A percentile compares a stretch with the other conserved stretches of the same genome.
These are phyloP conservation scores for Fraxinus americana DNA, from an alignment of 257 asterid species.

Conservation along the genomic window DNA sequence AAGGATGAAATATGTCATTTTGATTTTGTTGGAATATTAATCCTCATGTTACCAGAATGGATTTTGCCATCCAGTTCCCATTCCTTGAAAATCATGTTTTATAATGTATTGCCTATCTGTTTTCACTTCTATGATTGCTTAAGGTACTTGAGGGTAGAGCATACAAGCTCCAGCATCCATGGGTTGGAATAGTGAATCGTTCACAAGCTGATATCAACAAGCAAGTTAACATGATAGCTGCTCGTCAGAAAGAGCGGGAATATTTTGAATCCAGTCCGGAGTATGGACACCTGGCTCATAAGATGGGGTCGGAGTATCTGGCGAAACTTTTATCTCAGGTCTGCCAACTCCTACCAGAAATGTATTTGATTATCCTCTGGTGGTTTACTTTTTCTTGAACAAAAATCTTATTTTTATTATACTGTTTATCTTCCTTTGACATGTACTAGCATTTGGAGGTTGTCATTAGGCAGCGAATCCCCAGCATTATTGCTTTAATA, in stretches of 20 bases:
- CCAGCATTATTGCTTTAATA: conserved; percentile 88
- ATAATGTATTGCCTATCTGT: conserved; percentile 10
- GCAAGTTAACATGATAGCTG: conserved; percentile 81
- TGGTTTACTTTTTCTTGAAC: conserved; percentile 18
- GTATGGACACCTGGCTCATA: conserved; percentile 86
- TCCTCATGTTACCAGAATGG: conserved; percentile 21
- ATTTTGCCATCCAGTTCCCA: conserved; percentile 16
- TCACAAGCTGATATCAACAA: conserved; percentile 97
- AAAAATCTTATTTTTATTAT: conserved; percentile 13
- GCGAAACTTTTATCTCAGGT: conserved; percentile 91
- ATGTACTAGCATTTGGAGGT: conserved; percentile 81
- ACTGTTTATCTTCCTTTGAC: conserved; percentile 24
- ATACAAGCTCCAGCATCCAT: conserved; percentile 90
- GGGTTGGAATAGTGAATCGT: conserved; percentile 98
- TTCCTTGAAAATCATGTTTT: not conserved
- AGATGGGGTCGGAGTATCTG: conserved; percentile 94
- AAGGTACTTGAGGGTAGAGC: conserved; percentile 96
- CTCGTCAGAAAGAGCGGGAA: conserved; percentile 86
- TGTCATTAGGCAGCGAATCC: conserved; percentile 91
- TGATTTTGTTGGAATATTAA: conserved; percentile 12
- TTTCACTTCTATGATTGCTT: conserved; percentile 27
- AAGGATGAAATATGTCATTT: conserved; percentile 10
- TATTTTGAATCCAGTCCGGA: conserved; percentile 94
- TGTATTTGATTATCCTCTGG: conserved; percentile 6
- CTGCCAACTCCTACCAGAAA: conserved; percentile 21